Evolutionary conservation across 2,329 filamentous ascomycete genomes (phyloP).

Genomic region (Ophiocordyceps camponoti-floridani): DNA sequence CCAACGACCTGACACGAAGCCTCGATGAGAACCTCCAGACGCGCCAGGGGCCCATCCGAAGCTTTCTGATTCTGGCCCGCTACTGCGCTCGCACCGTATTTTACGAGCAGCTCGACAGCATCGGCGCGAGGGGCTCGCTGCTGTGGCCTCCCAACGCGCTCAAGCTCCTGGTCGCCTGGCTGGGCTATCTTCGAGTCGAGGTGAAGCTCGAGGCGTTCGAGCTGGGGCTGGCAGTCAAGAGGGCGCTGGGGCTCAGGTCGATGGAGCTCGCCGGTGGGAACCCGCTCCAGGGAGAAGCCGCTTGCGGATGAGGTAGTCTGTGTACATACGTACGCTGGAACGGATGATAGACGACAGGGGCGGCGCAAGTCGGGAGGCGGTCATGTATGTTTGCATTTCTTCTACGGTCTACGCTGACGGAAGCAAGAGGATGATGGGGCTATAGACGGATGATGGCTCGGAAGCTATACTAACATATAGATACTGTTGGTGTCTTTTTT

Average conservation of each 20-base stretch:
- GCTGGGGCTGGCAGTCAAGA: constrained; percentile 37
- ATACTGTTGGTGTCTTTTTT: too few relatives aligned
- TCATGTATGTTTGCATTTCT: too few relatives aligned
- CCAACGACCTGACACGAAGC: constrained; percentile 86
- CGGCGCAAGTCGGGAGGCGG: too few relatives aligned
- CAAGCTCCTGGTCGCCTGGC: constrained; percentile 35
- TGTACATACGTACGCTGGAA: background rate
- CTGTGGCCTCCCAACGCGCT: constrained; percentile 39
- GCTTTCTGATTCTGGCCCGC: constrained; percentile 49
- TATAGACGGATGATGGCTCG: too few relatives aligned
- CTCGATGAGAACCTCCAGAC: constrained; percentile 84
- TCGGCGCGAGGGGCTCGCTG: constrained; percentile 33
- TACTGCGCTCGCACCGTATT: constrained; percentile 52
- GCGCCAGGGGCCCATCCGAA: constrained; percentile 43
- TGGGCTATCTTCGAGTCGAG: constrained; percentile 40
- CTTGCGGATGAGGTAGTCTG: background rate
- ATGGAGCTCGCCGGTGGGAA: constrained; percentile 9
- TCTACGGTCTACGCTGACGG: too few relatives aligned
- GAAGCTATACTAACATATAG: too few relatives aligned
- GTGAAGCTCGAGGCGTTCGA: constrained; percentile 47
- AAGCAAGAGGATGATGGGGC: too few relatives aligned
- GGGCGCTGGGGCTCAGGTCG: constrained; percentile 18
- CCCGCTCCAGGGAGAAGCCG: constrained; percentile 5
- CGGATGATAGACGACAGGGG: too few relatives aligned
- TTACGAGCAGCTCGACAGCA: constrained; percentile 42